Evolutionary conservation across 2,329 filamentous ascomycete species (phyloP).

Genomic region (Nemania sp.): DNA sequence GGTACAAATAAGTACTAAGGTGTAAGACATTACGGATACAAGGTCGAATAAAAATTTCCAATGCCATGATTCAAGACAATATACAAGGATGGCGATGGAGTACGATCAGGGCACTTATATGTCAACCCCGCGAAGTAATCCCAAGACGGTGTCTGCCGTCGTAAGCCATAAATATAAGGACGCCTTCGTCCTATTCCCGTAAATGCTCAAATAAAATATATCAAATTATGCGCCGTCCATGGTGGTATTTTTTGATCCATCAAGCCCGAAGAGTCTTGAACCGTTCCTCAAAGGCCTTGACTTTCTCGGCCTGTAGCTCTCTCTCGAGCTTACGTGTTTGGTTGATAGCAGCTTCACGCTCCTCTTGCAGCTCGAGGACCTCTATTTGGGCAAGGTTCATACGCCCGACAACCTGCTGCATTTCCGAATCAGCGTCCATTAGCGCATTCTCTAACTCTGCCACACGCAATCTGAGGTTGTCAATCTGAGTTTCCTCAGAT

Average conservation of each 20-base stretch:
- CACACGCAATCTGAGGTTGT: conserved; percentile 81
- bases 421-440: conserved; percentile 79
- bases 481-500: conserved; percentile 78
- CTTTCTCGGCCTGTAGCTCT: conserved; percentile 73
- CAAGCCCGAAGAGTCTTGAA: conserved; percentile 53
- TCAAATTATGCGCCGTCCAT: conserved; percentile 28
- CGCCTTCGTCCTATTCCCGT: conserved; percentile 31
- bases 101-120: conserved; percentile 23
- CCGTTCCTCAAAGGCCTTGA: conserved; percentile 62
- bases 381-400: conserved; percentile 89
- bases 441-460: conserved; percentile 87
- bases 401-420: conserved; percentile 83
- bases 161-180: conserved; percentile 32
- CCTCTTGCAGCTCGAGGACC: conserved; percentile 80
- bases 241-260: conserved; percentile 17
- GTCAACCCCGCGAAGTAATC: conserved; percentile 30
- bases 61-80: conserved; percentile 34
- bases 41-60: conserved; percentile 28
- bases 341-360: conserved; percentile 78
- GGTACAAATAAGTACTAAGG: conserved; percentile 40
- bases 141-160: conserved; percentile 24
- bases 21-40: conserved; percentile 38
- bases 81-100: conserved; percentile 32
- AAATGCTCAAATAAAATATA: conserved; percentile 39
- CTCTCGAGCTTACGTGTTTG: conserved; percentile 77